phyloP scores from a whole-genome alignment of 2,329 filamentous ascomycete genomes.

The Fusarium pininemorale region DNA sequence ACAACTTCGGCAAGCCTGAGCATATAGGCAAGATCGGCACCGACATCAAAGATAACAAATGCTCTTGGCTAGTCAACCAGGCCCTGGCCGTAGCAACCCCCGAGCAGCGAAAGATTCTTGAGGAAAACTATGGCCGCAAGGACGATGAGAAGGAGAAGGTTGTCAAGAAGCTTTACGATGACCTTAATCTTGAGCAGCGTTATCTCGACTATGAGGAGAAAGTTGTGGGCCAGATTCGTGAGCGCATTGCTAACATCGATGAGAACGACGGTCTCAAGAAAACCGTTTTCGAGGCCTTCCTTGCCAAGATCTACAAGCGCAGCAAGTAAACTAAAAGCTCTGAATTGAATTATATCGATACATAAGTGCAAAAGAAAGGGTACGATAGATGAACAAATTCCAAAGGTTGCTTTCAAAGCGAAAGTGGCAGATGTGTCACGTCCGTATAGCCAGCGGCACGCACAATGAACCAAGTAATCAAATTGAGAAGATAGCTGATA shows the following conservation, averaged over 20 bases:
- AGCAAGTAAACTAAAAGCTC: constrained; percentile 73
- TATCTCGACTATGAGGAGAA: constrained; percentile 93
- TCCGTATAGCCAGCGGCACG: constrained; percentile 25
- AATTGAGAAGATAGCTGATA: neutral
- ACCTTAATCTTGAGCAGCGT: constrained; percentile 82
- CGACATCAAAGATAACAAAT: constrained; percentile 99
- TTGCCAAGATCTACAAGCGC: constrained; percentile 97
- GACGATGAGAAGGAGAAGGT: constrained; percentile 82
- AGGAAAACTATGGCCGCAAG: constrained; percentile 95
- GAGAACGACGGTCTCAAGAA: constrained; percentile 91
- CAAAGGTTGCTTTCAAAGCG: constrained; percentile 11
- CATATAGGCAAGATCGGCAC: constrained; percentile 98
- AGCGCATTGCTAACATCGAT: constrained; percentile 81
- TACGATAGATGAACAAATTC: neutral
- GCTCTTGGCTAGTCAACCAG: constrained; percentile 97
- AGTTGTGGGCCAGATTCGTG: constrained; percentile 78
- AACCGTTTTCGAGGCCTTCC: constrained; percentile 86
- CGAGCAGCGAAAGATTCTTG: constrained; percentile 87
- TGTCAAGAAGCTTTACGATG: constrained; percentile 89
- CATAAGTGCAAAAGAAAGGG: neutral
- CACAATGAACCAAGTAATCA: constrained; percentile 19
- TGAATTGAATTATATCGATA: neutral
- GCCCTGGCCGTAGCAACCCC: constrained; percentile 81
- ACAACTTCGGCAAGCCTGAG: constrained; percentile 93
- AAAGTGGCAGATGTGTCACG: constrained; percentile 8